Evolutionary conservation across 2,329 filamentous ascomycete species (phyloP), one percentile per base, ranked within the genome.

Genomic region (Exophiala spinifera): DNA sequence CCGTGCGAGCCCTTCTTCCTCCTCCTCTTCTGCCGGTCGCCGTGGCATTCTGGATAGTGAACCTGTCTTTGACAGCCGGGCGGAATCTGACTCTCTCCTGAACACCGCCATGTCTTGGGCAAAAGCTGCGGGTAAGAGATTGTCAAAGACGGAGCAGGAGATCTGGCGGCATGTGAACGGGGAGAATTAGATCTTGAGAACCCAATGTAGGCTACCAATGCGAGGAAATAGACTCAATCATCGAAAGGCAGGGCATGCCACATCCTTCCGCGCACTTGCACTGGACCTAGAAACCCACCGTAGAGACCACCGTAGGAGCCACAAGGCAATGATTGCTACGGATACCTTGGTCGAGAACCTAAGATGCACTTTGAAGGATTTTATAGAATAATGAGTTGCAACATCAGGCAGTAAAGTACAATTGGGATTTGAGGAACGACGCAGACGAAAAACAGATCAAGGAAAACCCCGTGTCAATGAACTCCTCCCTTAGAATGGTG

Each of bases 21-120:
- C 57, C 34, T 50, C 57, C 1, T 55, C 60, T 14, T 42, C 46
- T 7, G 54, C 57, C 7, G 34, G 49, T 28, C 39, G 55, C 34
- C 57, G 59, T 19, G 61, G 61, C 19, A 57, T 62, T 19, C 54
- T 63, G 14, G 62, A 60, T 23, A 50, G 20, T 91, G 23, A 82
- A 88, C 69, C 79, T 85, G 61, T 79, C 88, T 56, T 80, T 80
- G 56, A 80, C 79, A 39, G 17, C 17, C 51, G 88, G 87, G 68
- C 75, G 1, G 79, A 77, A 61, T 69, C 66, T n/a, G 70, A 73
- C 6, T 66, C 69, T 1, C 63, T 67, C 56, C 62, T 65, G 61
- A 57, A 64, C 40, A 59, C 59, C 3, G 63, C 65, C 31, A 58
- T 63, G 37, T 56, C 54, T 34, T 67, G 62, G 65, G 63, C 61